phyloP scores from a whole-genome alignment of 345 rosid species.

The Syzygium aqueum region DNA sequence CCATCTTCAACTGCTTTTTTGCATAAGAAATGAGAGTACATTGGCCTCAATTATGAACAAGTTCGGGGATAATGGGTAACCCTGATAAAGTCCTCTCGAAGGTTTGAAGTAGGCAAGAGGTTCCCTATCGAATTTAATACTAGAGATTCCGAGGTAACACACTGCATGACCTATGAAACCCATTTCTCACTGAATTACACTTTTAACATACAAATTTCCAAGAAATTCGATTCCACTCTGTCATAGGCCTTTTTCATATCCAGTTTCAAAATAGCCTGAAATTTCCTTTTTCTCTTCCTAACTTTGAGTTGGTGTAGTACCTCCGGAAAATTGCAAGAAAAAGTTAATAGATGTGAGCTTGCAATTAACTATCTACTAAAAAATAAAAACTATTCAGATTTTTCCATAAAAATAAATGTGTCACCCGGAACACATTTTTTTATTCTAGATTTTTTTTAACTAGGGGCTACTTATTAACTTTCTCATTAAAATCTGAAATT shows the following conservation, averaged over 20 bases:
- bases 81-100: not conserved
- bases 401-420: not conserved
- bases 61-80: not conserved
- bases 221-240: not conserved
- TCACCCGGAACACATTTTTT: not conserved
- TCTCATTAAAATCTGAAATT: not conserved
- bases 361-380: not conserved
- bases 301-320: not conserved
- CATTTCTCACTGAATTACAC: rapidly evolving
- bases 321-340: too few relatives aligned
- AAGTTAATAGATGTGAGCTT: not conserved
- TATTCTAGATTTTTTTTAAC: not conserved
- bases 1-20: not conserved
- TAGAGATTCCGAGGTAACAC: not conserved
- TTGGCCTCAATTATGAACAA: not conserved
- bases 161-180: not conserved
- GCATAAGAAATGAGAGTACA: not conserved
- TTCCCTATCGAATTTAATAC: not conserved
- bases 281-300: not conserved
- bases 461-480: not conserved
- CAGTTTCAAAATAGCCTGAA: not conserved
- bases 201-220: not conserved
- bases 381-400: not conserved
- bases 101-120: not conserved
- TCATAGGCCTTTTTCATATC: not conserved